Evolutionary conservation across 345 rosid genomes (phyloP), one percentile per base, ranked within the genome.

Genomic region (Hibiscus mutabilis): DNA sequence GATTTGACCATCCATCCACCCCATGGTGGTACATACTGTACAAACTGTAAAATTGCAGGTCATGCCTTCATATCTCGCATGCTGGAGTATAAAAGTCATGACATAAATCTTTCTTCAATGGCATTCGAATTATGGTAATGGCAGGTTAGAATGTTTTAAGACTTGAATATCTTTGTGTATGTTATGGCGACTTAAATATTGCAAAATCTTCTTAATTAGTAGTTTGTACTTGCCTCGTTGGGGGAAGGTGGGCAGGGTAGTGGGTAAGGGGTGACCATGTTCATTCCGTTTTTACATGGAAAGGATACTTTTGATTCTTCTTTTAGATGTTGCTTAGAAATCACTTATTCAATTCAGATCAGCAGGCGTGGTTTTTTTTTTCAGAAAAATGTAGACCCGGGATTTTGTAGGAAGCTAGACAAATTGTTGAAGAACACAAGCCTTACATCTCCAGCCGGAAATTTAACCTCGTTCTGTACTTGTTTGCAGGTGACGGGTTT

Each of bases 121-220:
- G 55, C 55, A 49, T 47, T 51, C 29, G 13, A 4, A 68, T 52
- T 19, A 21, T 19, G 27, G 15, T 40, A 46, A 27, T 6, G 4
- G 3, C 65, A 40, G 76, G 52, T 77, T 68, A 61, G 76, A 42
- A 40, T 11, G 47, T 15, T 35, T 15, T 59, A 49, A 51, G 27
- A n/a, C 29, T 57, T 46, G 8, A 24, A 55, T 27, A 3, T 66
- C 2, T 27, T 15, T 35, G 8, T 40, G 44, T 14, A 69, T 6
- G 13, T 22, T 9, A 66, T 51, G 0, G n/a, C 1, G 22, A 53
- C n/a, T 13, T 18, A 13, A 15, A 37, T 25, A 15, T 66, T 4
- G 16, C 40, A 49, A n/a, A 51, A 46, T 66, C 37, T 66, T 66
- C 33, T 22, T 31, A 44, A 42, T 3, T 22, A 65, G 13, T 42